Conservation (phyloP, 805 yeast genomes). For the Yamadazyma akitaensis region DNA sequence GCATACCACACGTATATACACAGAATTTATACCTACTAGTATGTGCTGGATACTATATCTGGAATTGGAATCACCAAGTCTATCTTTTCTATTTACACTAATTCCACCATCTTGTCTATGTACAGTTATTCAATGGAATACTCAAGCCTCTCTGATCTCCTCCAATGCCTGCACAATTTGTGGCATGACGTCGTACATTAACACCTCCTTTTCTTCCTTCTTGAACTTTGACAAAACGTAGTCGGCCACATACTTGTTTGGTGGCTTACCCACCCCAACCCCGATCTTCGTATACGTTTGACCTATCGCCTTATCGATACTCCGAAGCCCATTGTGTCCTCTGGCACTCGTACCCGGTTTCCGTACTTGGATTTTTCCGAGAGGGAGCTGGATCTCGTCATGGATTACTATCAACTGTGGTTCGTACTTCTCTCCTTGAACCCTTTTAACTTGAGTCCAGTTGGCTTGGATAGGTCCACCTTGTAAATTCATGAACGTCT, state of each 20-base stretch:
- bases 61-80: too few species aligned
- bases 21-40: too few species aligned
- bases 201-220: conserved; percentile 38
- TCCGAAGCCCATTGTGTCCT: conserved; percentile 82
- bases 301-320: conserved; percentile 48
- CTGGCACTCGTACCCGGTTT: conserved; percentile 58
- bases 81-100: too few species aligned
- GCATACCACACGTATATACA: too few species aligned
- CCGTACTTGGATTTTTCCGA: conserved; percentile 66
- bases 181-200: conserved; percentile 42
- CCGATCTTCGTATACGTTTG: conserved; percentile 60
- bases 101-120: neutral
- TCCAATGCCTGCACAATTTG: conserved; percentile 7
- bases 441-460: conserved; percentile 38
- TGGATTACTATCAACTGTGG: conserved; percentile 59
- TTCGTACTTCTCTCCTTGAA: conserved; percentile 19
- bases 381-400: conserved; percentile 68
- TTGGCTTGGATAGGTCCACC: conserved; percentile 54
- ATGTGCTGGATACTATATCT: too few species aligned
- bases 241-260: conserved; percentile 45
- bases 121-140: neutral
- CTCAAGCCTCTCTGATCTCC: neutral
- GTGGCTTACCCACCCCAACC: conserved; percentile 76
- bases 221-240: conserved; percentile 61
- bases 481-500: conserved; percentile 65